These are phyloP conservation scores for Rhizopogon vinicolor DNA, from an alignment of 768 basidiomycete species.

Conservation along the genomic window DNA sequence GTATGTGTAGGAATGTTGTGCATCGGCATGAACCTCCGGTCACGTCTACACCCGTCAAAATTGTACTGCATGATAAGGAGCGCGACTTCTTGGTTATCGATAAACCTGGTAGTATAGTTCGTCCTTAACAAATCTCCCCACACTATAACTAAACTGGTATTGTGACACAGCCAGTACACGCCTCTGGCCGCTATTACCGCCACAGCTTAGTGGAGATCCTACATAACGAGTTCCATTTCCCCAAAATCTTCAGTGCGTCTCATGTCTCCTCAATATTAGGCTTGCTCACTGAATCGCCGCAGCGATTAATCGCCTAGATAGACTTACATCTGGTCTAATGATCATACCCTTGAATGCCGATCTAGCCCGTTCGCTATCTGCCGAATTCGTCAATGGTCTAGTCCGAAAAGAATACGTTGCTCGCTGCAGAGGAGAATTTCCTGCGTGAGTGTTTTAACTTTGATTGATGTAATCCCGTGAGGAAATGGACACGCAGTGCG, in stretches of 20 bases:
- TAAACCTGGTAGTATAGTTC: constrained; percentile 94
- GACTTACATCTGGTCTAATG: constrained; percentile 94
- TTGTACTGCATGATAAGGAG: constrained; percentile 74
- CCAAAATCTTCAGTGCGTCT: constrained; percentile 77
- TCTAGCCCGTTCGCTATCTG: constrained; percentile 65
- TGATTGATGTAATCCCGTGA: background rate
- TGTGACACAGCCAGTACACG: constrained; percentile 74
- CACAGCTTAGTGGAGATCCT: constrained; percentile 89
- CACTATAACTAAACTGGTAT: background rate
- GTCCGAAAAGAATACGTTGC: constrained; percentile 94
- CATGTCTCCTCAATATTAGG: background rate
- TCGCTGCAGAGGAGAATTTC: constrained; percentile 80
- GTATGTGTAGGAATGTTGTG: constrained; percentile 69
- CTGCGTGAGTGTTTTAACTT: constrained; percentile 52
- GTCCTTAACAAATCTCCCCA: constrained; percentile 28
- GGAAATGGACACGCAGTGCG: constrained; percentile 39
- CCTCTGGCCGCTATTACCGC: constrained; percentile 84
- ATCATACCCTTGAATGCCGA: constrained; percentile 75
- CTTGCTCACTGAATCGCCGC: background rate
- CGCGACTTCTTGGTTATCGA: constrained; percentile 88
- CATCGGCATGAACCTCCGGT: constrained; percentile 98
- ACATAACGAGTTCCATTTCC: constrained; percentile 75
- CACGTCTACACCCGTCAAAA: constrained; percentile 73
- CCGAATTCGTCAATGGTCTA: constrained; percentile 77
- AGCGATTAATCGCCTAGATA: constrained; percentile 94